Evolutionary conservation across 257 asterid genomes (phyloP).

Genomic region (Solanum chiquidenum): DNA sequence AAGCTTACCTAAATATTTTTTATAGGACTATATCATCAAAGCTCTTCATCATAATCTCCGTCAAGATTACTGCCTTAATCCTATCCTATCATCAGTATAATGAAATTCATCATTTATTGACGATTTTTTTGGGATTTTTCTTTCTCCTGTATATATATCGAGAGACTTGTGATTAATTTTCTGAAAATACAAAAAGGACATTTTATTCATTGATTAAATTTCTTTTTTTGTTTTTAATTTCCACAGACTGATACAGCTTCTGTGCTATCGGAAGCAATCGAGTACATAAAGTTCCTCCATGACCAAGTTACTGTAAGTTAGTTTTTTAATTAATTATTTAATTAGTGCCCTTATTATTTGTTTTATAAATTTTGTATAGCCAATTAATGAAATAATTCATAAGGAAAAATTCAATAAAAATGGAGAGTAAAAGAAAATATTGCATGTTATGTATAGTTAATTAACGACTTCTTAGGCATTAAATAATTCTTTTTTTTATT

Average conservation of each 20-base stretch:
- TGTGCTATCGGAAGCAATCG: conserved; percentile 85
- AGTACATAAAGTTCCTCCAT: conserved; percentile 77
- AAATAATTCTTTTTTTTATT: not conserved
- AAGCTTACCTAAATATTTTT: not conserved
- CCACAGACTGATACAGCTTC: conserved; percentile 95
- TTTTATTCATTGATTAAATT: not conserved
- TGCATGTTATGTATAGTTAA: not conserved
- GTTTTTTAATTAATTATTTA: conserved; percentile 4
- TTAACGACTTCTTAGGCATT: not conserved
- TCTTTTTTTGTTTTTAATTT: too few species aligned
- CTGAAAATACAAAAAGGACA: not conserved
- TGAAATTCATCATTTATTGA: not conserved
- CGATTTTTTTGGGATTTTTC: too few species aligned
- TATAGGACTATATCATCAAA: not conserved
- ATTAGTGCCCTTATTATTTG: not conserved
- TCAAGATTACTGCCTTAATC: too few species aligned
- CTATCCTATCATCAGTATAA: not conserved
- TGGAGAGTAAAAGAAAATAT: not conserved
- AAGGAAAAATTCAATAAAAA: not conserved
- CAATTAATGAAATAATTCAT: not conserved
- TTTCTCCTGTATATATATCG: too few species aligned
- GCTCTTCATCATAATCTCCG: not conserved
- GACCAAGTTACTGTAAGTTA: conserved; percentile 81
- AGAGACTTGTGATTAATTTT: not conserved
- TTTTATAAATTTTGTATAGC: not conserved